Evolutionary conservation across 352 stramenopile species (phyloP), one percentile per base, ranked within the genome.

Genomic region (Phytophthora kernoviae): DNA sequence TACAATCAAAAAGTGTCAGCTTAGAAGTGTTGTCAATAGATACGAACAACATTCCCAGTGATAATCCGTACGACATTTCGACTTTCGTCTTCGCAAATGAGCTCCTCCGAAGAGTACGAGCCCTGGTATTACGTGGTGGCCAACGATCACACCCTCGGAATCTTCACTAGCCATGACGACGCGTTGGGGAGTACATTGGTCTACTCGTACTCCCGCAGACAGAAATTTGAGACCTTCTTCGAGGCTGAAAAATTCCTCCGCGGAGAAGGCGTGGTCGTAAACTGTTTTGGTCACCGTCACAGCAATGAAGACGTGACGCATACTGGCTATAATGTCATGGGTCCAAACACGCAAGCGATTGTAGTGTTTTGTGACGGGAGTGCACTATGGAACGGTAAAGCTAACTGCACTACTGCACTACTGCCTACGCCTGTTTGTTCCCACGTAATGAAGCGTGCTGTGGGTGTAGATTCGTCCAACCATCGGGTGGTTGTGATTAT

Each of bases 311-410:
- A 33, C 9, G 6, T 20, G 11, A 59, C 37, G 3, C 45, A 37
- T 5, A 50, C 34, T 4, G 66, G 72, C 32, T 76, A 77, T 17
- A 57, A 88, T 37, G 77, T 75, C 1, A 69, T 73, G 42, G 53
- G 83, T 20, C 46, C 73, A 0, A 54, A 74, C 20, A 44, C n/a
- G 11, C 22, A 54, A 0, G 68, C 76, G n/a, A 64, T 88, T 7
- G 77, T 88, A n/a, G 76, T 75, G 1, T 88, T 88, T 45, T 90
- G 81, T 43, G 81, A 87, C 48, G 78, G 76, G 1, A 86, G 74
- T 40, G 78, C 78, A 2, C 65, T 88, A 3, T 62, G 80, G 36
- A 88, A 90, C 41, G 78, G 78, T 9, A 50, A 41, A 3, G 55
- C 54, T 2, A 65, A 68, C 5, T 82, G 71, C 37, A 65, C 70